These are phyloP conservation scores for Pneumocystis jirovecii DNA, from an alignment of 1,139 yeast genomes.

Conservation along the genomic window DNA sequence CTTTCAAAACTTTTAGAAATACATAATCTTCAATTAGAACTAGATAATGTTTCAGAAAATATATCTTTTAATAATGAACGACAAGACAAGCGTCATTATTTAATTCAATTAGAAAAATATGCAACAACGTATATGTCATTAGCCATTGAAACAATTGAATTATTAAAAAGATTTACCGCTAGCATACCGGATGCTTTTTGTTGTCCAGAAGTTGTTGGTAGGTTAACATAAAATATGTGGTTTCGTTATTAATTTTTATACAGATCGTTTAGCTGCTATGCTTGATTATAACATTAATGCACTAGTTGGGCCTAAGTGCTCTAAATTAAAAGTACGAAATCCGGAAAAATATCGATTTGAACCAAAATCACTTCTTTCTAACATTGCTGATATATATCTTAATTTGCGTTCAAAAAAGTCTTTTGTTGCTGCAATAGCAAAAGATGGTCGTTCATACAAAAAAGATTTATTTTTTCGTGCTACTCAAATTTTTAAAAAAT, in stretches of 20 bases:
- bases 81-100: slow-evolving; percentile 15
- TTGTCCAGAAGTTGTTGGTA: slow-evolving; percentile 69
- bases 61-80: slow-evolving; percentile 14
- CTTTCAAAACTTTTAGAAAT: slow-evolving; percentile 63
- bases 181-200: slow-evolving; percentile 81
- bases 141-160: slow-evolving; percentile 64
- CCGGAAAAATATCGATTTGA: slow-evolving; percentile 77
- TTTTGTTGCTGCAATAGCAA: slow-evolving; percentile 67
- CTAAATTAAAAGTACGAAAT: slow-evolving; percentile 67
- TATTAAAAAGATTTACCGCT: slow-evolving; percentile 66
- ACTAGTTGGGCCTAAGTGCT: slow-evolving; percentile 87
- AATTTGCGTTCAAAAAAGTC: slow-evolving; percentile 50
- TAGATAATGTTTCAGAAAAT: slow-evolving; percentile 15
- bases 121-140: slow-evolving; percentile 75
- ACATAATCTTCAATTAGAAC: slow-evolving; percentile 55
- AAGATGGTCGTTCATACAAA: slow-evolving; percentile 79
- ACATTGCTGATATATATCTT: slow-evolving; percentile 58
- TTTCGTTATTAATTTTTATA: not conserved
- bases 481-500: slow-evolving; percentile 43
- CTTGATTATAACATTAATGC: slow-evolving; percentile 78
- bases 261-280: slow-evolving; percentile 78
- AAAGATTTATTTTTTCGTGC: slow-evolving; percentile 56
- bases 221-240: not conserved
- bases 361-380: slow-evolving; percentile 57
- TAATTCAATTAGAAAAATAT: slow-evolving; percentile 52